These are phyloP conservation scores for Kluyveromyces siamensis DNA, from an alignment of 805 yeast species.

Conservation along the genomic window DNA sequence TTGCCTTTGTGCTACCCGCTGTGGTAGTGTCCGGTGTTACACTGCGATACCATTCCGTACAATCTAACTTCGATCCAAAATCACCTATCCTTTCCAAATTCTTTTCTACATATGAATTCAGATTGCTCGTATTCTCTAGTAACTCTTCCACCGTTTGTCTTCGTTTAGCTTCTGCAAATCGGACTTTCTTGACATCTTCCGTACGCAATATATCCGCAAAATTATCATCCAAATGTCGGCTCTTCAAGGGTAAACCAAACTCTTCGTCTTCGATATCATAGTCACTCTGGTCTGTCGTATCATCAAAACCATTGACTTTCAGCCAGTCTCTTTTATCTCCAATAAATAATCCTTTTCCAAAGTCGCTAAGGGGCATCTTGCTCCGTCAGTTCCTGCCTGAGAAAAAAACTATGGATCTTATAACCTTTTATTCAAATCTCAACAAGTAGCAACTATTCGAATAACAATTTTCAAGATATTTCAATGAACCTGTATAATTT, in stretches of 20 bases:
- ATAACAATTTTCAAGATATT: no score
- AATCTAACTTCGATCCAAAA: conserved; percentile 10
- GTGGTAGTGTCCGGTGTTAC: conserved; percentile 3
- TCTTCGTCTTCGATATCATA: conserved; percentile 14
- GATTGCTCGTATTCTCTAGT: conserved; percentile 20
- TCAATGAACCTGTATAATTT: no score
- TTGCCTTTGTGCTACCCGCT: conserved; percentile 5
- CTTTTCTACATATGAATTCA: conserved; percentile 19
- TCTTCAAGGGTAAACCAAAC: conserved; percentile 21
- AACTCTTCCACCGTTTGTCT: conserved; percentile 18
- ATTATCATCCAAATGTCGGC: conserved; percentile 8
- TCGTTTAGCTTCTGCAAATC: conserved; percentile 10
- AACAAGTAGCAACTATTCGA: no score
- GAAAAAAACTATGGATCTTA: no score
- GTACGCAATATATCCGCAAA: neutral
- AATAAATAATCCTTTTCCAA: neutral
- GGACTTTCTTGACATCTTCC: conserved; percentile 9
- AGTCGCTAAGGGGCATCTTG: neutral
- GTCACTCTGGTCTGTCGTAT: conserved; percentile 1
- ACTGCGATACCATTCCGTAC: conserved; percentile 6
- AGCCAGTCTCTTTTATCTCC: neutral
- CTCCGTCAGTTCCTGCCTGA: neutral
- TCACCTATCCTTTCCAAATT: conserved; percentile 19
- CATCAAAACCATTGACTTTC: neutral
- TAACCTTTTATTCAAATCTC: neutral